Evolutionary conservation across 148 eudicot species (phyloP), one percentile per base, ranked within the genome.

Genomic region (Suaeda aralocaspica): DNA sequence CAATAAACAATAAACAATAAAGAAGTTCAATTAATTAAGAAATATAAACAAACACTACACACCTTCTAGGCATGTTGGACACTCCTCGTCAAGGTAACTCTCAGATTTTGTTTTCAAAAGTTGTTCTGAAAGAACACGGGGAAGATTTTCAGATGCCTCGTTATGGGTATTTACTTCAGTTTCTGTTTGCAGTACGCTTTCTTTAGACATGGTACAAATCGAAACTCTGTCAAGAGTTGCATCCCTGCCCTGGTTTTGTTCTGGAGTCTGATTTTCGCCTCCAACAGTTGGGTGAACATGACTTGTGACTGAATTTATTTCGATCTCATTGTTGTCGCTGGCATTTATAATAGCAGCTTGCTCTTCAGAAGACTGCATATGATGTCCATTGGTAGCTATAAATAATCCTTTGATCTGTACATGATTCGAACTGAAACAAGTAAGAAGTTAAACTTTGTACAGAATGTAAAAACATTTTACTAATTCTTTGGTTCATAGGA

Each of bases 21-120:
- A n/a, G n/a, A n/a, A n/a, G n/a, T n/a, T n/a, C n/a, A n/a, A n/a
- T n/a, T n/a, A n/a, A n/a, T n/a, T n/a, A n/a, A n/a, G n/a, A n/a
- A n/a, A n/a, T n/a, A n/a, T n/a, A n/a, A n/a, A n/a, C n/a, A n/a
- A n/a, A n/a, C n/a, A n/a, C n/a, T n/a, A n/a, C 24, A 19, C 28
- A 73, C 76, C 76, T 73, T 73, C 70, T 28, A 64, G 64, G 66
- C 76, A 73, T 12, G 76, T 65, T 11, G 70, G 76, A 55, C 70
- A 73, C 12, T 73, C 76, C 30, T 65, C 70, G 2, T 65, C 57
- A 18, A 53, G 24, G 12, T 25, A 25, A 6, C 34, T 28, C 18
- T 55, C 29, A 14, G 13, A 2, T 31, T 60, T 31, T 1, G 67
- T 55, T 16, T 28, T 13, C 21, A 30, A 60, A 3, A 8, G 13